Percentiles rank a stretch among this genome's conserved stretches.
phyloP scores from a whole-genome alignment of 2,329 filamentous ascomycete genomes.

The Aspergillus aculeatinus region DNA sequence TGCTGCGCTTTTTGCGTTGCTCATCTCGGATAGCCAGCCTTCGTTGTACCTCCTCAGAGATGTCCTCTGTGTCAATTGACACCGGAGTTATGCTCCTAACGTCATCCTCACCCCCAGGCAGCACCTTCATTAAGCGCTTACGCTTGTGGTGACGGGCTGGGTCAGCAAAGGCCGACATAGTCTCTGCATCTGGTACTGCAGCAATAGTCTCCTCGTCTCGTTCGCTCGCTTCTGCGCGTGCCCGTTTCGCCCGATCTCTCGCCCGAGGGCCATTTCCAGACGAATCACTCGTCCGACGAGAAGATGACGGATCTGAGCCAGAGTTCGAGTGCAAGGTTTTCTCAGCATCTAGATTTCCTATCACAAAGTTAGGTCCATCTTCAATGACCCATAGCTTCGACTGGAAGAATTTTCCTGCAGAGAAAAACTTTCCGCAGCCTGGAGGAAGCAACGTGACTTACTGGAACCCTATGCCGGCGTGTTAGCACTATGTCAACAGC shows the following conservation, averaged over 20 bases:
- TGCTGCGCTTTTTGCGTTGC: conserved; percentile 29
- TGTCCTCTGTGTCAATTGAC: conserved; percentile 44
- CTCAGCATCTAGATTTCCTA: not conserved
- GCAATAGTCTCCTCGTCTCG: not conserved
- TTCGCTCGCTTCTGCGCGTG: not conserved
- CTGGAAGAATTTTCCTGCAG: not conserved
- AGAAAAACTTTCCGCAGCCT: not conserved
- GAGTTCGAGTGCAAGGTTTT: not conserved
- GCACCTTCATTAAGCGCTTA: conserved; percentile 22
- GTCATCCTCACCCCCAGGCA: conserved; percentile 25
- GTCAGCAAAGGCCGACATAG: not conserved
- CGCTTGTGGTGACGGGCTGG: conserved; percentile 19
- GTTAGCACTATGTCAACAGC: too few relatives aligned
- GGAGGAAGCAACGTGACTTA: not conserved
- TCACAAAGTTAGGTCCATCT: not conserved
- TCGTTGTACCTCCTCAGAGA: conserved; percentile 47
- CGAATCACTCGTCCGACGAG: not conserved
- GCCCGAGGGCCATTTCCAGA: not conserved
- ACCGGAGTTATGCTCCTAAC: conserved; percentile 23
- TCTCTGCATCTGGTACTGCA: not conserved
- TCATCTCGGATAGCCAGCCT: conserved; percentile 46
- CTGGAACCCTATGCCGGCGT: not conserved
- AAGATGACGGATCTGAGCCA: not conserved
- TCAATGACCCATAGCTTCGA: not conserved
- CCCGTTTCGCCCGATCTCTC: not conserved